Evolutionary conservation across 2,329 filamentous ascomycete genomes (phyloP).

Genomic region (Colletotrichum sojae): DNA sequence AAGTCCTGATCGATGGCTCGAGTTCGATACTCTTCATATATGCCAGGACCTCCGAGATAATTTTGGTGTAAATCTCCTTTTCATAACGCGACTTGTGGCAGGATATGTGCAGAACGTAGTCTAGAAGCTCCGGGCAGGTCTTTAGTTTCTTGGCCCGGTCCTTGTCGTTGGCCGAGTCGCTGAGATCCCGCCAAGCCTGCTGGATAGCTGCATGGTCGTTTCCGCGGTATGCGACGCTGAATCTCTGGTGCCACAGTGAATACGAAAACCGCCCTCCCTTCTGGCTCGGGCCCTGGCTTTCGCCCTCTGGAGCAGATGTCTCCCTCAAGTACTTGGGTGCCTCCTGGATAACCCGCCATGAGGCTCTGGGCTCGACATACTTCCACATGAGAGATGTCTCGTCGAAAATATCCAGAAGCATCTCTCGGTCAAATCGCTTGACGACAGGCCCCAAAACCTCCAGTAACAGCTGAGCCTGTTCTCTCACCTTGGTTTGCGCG

Average conservation of each 20-base stretch:
- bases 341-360: slow-evolving; percentile 33
- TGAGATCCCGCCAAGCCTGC: slow-evolving; percentile 51
- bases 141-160: slow-evolving; percentile 48
- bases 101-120: slow-evolving; percentile 58
- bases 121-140: slow-evolving; percentile 52
- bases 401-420: slow-evolving; percentile 29
- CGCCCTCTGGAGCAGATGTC: not conserved
- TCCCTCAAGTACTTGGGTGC: slow-evolving; percentile 21
- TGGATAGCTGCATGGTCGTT: slow-evolving; percentile 18
- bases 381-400: slow-evolving; percentile 27
- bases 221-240: slow-evolving; percentile 27
- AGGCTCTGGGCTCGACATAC: slow-evolving; percentile 32
- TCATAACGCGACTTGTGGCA: slow-evolving; percentile 45
- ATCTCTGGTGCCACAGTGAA: slow-evolving; percentile 36
- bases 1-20: slow-evolving; percentile 74
- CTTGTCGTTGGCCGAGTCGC: slow-evolving; percentile 44
- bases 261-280: slow-evolving; percentile 27
- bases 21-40: slow-evolving; percentile 64
- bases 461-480: slow-evolving; percentile 20
- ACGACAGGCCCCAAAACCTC: slow-evolving; percentile 30
- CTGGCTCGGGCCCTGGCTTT: not conserved
- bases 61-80: slow-evolving; percentile 6
- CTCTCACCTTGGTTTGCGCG: not conserved
- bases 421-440: slow-evolving; percentile 32
- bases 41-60: slow-evolving; percentile 51